Conservation (phyloP, 495 filamentous ascomycete genomes). For the Tuber microsphaerosporum region DNA sequence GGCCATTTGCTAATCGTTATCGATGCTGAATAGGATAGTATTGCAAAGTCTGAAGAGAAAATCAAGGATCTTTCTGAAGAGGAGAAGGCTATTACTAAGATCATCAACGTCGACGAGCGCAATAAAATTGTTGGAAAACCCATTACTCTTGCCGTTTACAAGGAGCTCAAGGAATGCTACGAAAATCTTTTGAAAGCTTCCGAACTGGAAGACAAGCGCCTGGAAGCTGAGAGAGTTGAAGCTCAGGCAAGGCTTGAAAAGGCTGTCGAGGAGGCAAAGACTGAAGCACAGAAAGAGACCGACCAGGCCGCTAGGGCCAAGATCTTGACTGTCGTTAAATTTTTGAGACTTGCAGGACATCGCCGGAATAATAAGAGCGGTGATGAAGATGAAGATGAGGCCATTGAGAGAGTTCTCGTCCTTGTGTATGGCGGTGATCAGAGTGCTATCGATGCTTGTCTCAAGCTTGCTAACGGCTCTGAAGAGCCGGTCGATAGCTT, state of each 20-base stretch:
- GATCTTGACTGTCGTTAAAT: slow-evolving; percentile 60
- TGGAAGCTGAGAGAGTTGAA: slow-evolving; percentile 62
- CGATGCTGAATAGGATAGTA: slow-evolving; percentile 21
- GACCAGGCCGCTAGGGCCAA: slow-evolving; percentile 55
- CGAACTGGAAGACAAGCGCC: slow-evolving; percentile 56
- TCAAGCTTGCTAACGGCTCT: slow-evolving; percentile 74
- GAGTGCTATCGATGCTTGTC: slow-evolving; percentile 69
- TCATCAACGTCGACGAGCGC: slow-evolving; percentile 86
- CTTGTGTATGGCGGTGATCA: slow-evolving; percentile 82
- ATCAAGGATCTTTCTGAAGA: slow-evolving; percentile 39
- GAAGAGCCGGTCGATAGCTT: slow-evolving; percentile 51
- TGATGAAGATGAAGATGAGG: slow-evolving; percentile 68
- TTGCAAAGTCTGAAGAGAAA: slow-evolving; percentile 39
- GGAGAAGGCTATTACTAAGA: slow-evolving; percentile 28
- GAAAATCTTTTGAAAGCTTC: slow-evolving; percentile 75
- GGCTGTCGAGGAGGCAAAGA: slow-evolving; percentile 56
- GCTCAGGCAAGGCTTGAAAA: slow-evolving; percentile 67
- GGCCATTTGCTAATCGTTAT: slow-evolving; percentile 10
- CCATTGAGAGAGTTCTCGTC: slow-evolving; percentile 82
- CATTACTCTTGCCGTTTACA: slow-evolving; percentile 62
- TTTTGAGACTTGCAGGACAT: slow-evolving; percentile 69
- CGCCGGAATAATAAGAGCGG: slow-evolving; percentile 56
- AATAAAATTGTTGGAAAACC: slow-evolving; percentile 84
- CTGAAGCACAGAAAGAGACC: slow-evolving; percentile 52
- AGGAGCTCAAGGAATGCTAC: slow-evolving; percentile 77